A percentile compares a stretch with the other conserved stretches of the same genome.
These are phyloP conservation scores for Pseudozyma thailandica DNA, from an alignment of 1,284 basidiomycete genomes.

Conservation along the genomic window DNA sequence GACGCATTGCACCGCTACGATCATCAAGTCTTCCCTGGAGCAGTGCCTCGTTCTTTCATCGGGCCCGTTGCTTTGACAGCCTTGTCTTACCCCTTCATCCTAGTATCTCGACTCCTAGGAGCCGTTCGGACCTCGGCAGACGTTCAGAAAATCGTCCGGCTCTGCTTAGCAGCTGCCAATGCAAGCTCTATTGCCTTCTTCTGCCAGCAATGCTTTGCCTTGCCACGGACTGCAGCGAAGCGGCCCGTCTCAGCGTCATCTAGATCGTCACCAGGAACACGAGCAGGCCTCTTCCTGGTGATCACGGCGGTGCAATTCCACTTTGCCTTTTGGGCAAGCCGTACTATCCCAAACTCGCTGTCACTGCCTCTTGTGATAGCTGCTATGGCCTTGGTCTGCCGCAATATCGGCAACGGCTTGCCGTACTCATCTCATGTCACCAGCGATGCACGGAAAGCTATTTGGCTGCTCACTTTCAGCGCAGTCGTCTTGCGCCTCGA, in stretches of 20 bases:
- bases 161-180: constrained; percentile 79
- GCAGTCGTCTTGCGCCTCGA: constrained; percentile 85
- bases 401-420: constrained; percentile 37
- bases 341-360: constrained; percentile 94
- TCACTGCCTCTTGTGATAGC: constrained; percentile 81
- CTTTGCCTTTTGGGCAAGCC: constrained; percentile 87
- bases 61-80: constrained; percentile 71
- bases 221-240: neutral
- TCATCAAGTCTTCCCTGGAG: constrained; percentile 87
- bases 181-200: constrained; percentile 76
- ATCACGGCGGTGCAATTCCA: constrained; percentile 87
- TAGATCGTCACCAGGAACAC: neutral
- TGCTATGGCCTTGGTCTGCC: constrained; percentile 74
- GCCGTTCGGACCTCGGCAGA: constrained; percentile 72
- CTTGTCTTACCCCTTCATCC: constrained; percentile 58
- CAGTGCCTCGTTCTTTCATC: constrained; percentile 88
- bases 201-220: constrained; percentile 73
- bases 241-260: too few species aligned
- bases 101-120: constrained; percentile 69
- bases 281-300: constrained; percentile 70
- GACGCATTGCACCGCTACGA: constrained; percentile 76
- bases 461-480: constrained; percentile 74
- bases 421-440: constrained; percentile 10
- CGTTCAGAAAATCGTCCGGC: constrained; percentile 77
- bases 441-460: constrained; percentile 44